Evolutionary conservation across 1,139 yeast genomes (phyloP).

Genomic region (Sugiyamaella castrensis): DNA sequence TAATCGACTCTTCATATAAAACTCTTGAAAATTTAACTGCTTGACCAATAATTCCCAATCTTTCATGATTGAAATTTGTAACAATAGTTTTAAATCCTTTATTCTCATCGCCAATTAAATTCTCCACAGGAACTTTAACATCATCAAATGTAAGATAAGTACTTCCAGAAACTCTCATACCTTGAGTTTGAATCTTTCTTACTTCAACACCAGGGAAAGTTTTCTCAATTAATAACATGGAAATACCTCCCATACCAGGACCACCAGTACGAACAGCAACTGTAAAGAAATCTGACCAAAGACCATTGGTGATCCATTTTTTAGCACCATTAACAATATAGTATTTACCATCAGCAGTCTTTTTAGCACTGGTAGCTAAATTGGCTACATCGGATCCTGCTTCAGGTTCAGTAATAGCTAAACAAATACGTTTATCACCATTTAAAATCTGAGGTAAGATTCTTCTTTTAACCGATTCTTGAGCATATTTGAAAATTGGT

Average conservation of each 20-base stretch:
- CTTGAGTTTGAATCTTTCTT: slow-evolving; percentile 43
- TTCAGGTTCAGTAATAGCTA: slow-evolving; percentile 44
- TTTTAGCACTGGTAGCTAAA: slow-evolving; percentile 40
- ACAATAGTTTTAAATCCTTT: slow-evolving; percentile 45
- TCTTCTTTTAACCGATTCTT: slow-evolving; percentile 36
- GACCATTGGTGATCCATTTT: slow-evolving; percentile 47
- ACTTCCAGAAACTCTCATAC: slow-evolving; percentile 43
- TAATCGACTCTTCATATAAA: slow-evolving; percentile 43
- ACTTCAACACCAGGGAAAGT: slow-evolving; percentile 41
- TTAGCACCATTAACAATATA: slow-evolving; percentile 45
- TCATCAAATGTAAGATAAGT: slow-evolving; percentile 44
- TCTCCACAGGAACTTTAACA: slow-evolving; percentile 46
- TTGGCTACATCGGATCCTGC: slow-evolving; percentile 48
- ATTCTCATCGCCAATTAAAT: slow-evolving; percentile 43
- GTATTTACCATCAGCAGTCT: slow-evolving; percentile 41
- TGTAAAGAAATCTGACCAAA: slow-evolving; percentile 44
- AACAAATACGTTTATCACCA: slow-evolving; percentile 43
- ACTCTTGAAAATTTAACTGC: slow-evolving; percentile 43
- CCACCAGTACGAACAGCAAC: slow-evolving; percentile 48
- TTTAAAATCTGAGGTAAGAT: slow-evolving; percentile 38
- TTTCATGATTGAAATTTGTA: slow-evolving; percentile 47
- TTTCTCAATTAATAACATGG: slow-evolving; percentile 42
- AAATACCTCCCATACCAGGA: slow-evolving; percentile 42
- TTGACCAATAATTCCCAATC: slow-evolving; percentile 43
- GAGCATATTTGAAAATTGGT: slow-evolving; percentile 39